A percentile compares a stretch with the other conserved stretches of the same genome.
phyloP scores from a whole-genome alignment of 2,329 filamentous ascomycete species.

The Penicillium crustosum region DNA sequence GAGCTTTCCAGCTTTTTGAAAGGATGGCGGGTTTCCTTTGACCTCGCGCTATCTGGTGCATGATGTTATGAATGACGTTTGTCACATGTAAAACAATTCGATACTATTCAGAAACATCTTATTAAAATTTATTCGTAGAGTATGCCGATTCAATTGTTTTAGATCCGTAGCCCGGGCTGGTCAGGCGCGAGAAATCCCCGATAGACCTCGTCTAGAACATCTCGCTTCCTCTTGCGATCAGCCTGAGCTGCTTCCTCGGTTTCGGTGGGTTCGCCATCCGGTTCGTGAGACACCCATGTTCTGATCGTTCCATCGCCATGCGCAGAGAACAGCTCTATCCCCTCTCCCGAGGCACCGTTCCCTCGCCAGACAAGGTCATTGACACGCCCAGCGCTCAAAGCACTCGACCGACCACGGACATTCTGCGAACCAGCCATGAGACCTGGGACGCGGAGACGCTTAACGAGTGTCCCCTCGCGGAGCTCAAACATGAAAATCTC shows the following conservation, averaged over 20 bases:
- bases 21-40: neutral
- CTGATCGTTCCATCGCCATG: conserved; percentile 83
- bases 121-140: neutral
- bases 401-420: conserved; percentile 43
- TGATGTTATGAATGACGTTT: conserved; percentile 4
- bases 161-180: conserved; percentile 1
- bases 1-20: neutral
- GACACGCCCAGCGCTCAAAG: conserved; percentile 61
- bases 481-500: conserved; percentile 79
- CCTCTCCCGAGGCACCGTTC: conserved; percentile 55
- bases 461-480: conserved; percentile 71
- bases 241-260: conserved; percentile 52
- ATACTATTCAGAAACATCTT: neutral
- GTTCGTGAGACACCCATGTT: conserved; percentile 67
- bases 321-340: conserved; percentile 73
- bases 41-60: neutral
- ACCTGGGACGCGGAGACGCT: conserved; percentile 66
- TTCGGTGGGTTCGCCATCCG: conserved; percentile 48
- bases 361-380: conserved; percentile 77
- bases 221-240: conserved; percentile 66
- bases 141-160: neutral
- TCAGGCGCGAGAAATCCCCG: conserved; percentile 63
- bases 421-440: conserved; percentile 44
- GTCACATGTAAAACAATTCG: neutral
- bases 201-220: conserved; percentile 77